Evolutionary conservation across 371 early-diverging fungal species (phyloP).

Genomic region (Zancudomyces culisetae): DNA sequence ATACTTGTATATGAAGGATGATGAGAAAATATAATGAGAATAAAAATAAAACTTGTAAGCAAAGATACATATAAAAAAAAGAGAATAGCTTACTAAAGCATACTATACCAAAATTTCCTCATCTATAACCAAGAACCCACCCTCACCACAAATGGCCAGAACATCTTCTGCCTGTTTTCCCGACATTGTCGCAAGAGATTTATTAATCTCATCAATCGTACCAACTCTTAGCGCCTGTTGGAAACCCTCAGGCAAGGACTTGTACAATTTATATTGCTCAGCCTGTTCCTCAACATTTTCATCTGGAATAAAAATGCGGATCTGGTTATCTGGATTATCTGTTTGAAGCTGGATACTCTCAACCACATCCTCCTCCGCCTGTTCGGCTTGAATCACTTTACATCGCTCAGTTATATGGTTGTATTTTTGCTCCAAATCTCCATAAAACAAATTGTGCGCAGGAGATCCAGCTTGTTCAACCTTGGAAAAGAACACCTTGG

Average conservation of each 20-base stretch:
- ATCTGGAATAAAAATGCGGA: constrained; percentile 27
- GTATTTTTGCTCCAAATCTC: constrained; percentile 68
- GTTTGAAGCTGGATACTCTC: constrained; percentile 59
- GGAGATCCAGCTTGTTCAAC: constrained; percentile 20
- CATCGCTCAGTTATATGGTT: constrained; percentile 57
- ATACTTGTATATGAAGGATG: too few species aligned
- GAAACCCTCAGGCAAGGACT: constrained; percentile 42
- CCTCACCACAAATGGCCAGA: constrained; percentile 47
- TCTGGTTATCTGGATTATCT: constrained; percentile 37
- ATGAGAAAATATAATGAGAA: too few species aligned
- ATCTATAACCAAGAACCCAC: constrained; percentile 34
- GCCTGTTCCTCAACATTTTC: constrained; percentile 15
- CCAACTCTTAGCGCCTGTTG: constrained; percentile 54
- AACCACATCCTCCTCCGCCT: constrained; percentile 27
- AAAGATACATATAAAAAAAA: too few species aligned
- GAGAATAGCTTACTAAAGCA: too few species aligned
- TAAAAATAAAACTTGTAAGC: too few species aligned
- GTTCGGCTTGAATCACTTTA: constrained; percentile 34
- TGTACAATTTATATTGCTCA: constrained; percentile 41
- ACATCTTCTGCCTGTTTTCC: constrained; percentile 54
- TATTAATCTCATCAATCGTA: constrained; percentile 64
- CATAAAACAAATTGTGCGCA: constrained; percentile 54
- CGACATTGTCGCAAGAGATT: constrained; percentile 40
- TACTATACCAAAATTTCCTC: constrained; percentile 4
- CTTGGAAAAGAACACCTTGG: constrained; percentile 63